A percentile compares a stretch with the other conserved stretches of the same genome.
These are phyloP conservation scores for Fusarium bactridioides DNA, from an alignment of 2,329 filamentous ascomycete genomes.

Conservation along the genomic window DNA sequence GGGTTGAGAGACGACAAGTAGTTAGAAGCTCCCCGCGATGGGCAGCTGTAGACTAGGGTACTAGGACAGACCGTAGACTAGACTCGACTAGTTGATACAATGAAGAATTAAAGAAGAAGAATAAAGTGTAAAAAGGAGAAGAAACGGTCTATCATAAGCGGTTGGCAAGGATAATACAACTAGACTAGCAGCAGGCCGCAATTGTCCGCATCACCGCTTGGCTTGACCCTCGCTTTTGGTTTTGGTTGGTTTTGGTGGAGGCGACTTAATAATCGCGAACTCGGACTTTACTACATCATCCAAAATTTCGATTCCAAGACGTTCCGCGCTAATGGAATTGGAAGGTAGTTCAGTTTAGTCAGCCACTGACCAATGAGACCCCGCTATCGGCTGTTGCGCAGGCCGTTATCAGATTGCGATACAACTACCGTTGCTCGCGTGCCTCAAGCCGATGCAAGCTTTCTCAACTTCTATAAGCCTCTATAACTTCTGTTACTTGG, in stretches of 20 bases:
- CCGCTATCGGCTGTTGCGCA: constrained; percentile 22
- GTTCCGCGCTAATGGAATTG: not conserved
- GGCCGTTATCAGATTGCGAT: constrained; percentile 34
- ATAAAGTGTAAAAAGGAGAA: constrained; percentile 7
- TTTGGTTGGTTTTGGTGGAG: constrained; percentile 33
- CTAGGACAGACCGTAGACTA: not conserved
- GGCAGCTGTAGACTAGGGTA: constrained; percentile 20
- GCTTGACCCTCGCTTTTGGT: not conserved
- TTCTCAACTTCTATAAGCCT: not conserved
- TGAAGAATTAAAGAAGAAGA: constrained; percentile 24
- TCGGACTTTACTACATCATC: constrained; percentile 43
- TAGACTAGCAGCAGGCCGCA: constrained; percentile 31
- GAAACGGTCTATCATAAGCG: constrained; percentile 12
- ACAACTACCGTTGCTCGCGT: constrained; percentile 30
- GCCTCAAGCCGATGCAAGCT: not conserved
- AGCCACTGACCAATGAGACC: constrained; percentile 4
- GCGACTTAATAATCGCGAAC: constrained; percentile 46
- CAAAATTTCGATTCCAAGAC: constrained; percentile 41
- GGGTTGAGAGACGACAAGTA: not conserved
- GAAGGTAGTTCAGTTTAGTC: constrained; percentile 6
- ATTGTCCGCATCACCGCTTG: constrained; percentile 45
- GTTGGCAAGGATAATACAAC: constrained; percentile 10
- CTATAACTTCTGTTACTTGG: not conserved
- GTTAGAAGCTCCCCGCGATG: constrained; percentile 39
- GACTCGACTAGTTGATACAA: not conserved